Evolutionary conservation across 23 red algal species (phyloP).

Genomic region (Gracilariopsis chorda): DNA sequence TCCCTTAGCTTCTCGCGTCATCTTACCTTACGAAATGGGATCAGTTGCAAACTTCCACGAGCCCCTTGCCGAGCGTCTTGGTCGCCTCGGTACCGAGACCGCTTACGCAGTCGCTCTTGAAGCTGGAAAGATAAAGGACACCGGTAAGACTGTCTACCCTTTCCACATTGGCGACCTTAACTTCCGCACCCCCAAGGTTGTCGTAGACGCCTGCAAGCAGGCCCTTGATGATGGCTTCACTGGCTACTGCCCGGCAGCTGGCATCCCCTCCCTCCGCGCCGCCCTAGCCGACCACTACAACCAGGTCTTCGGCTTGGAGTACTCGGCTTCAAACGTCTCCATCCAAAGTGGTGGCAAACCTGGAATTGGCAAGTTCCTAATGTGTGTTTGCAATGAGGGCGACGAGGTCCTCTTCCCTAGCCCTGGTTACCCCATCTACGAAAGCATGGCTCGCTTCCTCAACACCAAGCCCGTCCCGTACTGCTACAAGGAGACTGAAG

Average conservation of each 20-base stretch:
- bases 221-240: constrained; percentile 71
- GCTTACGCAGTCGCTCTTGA: constrained; percentile 67
- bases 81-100: constrained; percentile 69
- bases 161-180: constrained; percentile 89
- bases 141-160: constrained; percentile 60
- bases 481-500: constrained; percentile 68
- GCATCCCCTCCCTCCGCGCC: constrained; percentile 59
- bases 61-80: constrained; percentile 63
- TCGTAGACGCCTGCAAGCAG: constrained; percentile 72
- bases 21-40: constrained; percentile 48
- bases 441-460: constrained; percentile 78
- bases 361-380: constrained; percentile 77
- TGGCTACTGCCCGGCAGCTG: constrained; percentile 75
- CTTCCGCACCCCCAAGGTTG: constrained; percentile 70
- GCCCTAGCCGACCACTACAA: constrained; percentile 75
- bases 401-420: constrained; percentile 91
- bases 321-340: constrained; percentile 44
- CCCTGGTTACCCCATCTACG: constrained; percentile 89
- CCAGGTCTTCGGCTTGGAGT: constrained; percentile 61
- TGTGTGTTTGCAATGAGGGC: constrained; percentile 72
- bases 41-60: constrained; percentile 47
- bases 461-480: constrained; percentile 73
- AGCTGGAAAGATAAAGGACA: constrained; percentile 57
- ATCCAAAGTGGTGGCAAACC: constrained; percentile 76
- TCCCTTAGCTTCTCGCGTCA: neutral